Percentiles rank a stretch among this genome's conserved stretches.
Evolutionary conservation across 768 basidiomycete genomes (phyloP).

Genomic region (Crassisporium funariophilum): DNA sequence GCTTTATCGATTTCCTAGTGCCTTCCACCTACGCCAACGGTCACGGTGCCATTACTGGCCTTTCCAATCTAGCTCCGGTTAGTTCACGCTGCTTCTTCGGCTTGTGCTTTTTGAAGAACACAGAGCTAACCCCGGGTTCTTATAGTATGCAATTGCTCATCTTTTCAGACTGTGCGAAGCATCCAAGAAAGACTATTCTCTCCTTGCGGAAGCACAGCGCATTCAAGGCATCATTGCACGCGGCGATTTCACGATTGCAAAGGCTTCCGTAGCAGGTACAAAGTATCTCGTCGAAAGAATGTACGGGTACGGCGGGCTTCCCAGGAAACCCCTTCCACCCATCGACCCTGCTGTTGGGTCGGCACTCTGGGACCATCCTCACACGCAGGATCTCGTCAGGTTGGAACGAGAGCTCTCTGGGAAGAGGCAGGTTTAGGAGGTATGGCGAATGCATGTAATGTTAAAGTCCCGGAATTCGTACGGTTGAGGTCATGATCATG

Average conservation of each 20-base stretch:
- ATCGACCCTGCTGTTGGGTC: conserved; percentile 56
- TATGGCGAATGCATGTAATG: not conserved
- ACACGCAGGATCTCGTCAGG: conserved; percentile 67
- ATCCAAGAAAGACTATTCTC: conserved; percentile 52
- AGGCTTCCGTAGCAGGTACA: conserved; percentile 78
- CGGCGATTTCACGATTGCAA: conserved; percentile 80
- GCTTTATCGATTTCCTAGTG: conserved; percentile 81
- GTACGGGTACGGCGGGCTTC: conserved; percentile 78
- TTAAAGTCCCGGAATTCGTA: not conserved
- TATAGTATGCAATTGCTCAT: conserved; percentile 60
- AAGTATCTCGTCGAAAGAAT: conserved; percentile 76
- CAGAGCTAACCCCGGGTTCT: no score
- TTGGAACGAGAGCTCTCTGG: conserved; percentile 61
- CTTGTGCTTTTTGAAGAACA: conserved; percentile 3
- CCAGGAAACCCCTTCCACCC: conserved; percentile 78
- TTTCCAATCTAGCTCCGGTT: conserved; percentile 83
- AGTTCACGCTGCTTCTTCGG: conserved; percentile 22
- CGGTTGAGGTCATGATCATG: no score
- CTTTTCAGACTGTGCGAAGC: conserved; percentile 65
- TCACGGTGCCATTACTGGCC: conserved; percentile 89
- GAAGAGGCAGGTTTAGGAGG: conserved; percentile 27
- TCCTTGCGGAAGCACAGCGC: conserved; percentile 68
- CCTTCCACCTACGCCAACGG: conserved; percentile 72
- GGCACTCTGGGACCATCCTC: conserved; percentile 71
- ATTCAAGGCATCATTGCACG: conserved; percentile 82